Percentiles rank a stretch among this genome's conserved stretches.
phyloP scores from a whole-genome alignment of 2,329 filamentous ascomycete genomes.

The Mariannaea sp. region DNA sequence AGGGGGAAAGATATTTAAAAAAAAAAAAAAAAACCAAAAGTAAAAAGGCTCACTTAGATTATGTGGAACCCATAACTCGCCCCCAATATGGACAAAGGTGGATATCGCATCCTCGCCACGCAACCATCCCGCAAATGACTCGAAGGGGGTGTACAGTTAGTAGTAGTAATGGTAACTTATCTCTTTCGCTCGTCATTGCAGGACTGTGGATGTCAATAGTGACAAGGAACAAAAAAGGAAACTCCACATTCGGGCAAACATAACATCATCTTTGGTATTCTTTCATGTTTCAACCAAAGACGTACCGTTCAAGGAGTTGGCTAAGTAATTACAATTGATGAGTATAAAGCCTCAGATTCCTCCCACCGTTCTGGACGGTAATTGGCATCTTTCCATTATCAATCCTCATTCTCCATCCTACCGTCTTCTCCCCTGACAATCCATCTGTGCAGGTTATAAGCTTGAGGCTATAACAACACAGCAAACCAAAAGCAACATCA shows the following conservation, averaged over 20 bases:
- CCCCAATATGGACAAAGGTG: constrained; percentile 37
- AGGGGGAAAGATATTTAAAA: too few relatives aligned
- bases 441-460: too few relatives aligned
- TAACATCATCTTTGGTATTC: too few relatives aligned
- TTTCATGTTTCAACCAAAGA: too few relatives aligned
- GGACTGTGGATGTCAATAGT: constrained; percentile 4
- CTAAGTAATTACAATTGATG: constrained; percentile 16
- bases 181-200: neutral
- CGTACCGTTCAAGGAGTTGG: constrained; percentile 27
- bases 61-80: constrained; percentile 30
- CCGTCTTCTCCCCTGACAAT: constrained; percentile 19
- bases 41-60: constrained; percentile 1
- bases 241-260: constrained; percentile 18
- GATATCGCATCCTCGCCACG: constrained; percentile 32
- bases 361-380: constrained; percentile 51
- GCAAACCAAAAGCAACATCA: too few relatives aligned
- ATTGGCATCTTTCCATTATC: constrained; percentile 22
- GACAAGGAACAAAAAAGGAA: neutral
- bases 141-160: constrained; percentile 22
- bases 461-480: too few relatives aligned
- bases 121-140: constrained; percentile 32
- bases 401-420: constrained; percentile 26
- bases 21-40: neutral
- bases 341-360: constrained; percentile 42
- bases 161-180: too few relatives aligned